Conservation (phyloP, 2,329 filamentous ascomycete species). For the Fusarium sp. region DNA sequence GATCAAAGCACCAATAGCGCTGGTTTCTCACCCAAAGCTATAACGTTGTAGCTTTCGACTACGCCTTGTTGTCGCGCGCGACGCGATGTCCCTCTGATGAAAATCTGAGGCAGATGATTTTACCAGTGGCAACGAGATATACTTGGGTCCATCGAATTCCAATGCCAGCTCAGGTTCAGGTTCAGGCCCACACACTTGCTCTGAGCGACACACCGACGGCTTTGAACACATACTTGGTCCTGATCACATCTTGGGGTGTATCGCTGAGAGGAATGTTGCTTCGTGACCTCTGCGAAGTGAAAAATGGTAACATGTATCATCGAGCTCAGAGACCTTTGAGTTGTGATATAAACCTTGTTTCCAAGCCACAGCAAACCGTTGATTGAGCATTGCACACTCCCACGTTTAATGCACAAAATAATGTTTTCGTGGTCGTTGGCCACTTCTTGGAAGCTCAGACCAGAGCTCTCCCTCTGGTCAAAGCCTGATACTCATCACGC, state of each 20-base stretch:
- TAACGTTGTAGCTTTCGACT: not conserved
- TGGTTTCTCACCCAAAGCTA: not conserved
- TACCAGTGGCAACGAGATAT: too few relatives aligned
- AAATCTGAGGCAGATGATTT: too few relatives aligned
- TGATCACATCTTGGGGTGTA: not conserved
- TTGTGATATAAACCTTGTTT: not conserved
- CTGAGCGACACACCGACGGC: not conserved
- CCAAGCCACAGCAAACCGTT: not conserved
- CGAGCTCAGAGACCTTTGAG: accelerated
- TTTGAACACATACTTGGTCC: not conserved
- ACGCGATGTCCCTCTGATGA: too few relatives aligned
- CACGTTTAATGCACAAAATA: not conserved
- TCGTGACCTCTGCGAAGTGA: not conserved
- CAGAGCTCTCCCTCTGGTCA: not conserved
- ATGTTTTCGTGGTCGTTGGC: not conserved
- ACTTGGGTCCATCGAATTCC: too few relatives aligned
- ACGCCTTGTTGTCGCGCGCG: not conserved
- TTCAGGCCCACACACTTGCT: too few relatives aligned
- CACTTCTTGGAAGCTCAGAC: not conserved
- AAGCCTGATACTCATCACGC: too few relatives aligned
- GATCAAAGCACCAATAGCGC: not conserved
- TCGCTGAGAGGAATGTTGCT: not conserved
- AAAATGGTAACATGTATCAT: not conserved
- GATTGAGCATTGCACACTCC: not conserved
- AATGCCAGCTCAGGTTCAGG: not conserved